Conservation (phyloP, 2,329 filamentous ascomycete genomes). For the Cryphonectria carpinicola region DNA sequence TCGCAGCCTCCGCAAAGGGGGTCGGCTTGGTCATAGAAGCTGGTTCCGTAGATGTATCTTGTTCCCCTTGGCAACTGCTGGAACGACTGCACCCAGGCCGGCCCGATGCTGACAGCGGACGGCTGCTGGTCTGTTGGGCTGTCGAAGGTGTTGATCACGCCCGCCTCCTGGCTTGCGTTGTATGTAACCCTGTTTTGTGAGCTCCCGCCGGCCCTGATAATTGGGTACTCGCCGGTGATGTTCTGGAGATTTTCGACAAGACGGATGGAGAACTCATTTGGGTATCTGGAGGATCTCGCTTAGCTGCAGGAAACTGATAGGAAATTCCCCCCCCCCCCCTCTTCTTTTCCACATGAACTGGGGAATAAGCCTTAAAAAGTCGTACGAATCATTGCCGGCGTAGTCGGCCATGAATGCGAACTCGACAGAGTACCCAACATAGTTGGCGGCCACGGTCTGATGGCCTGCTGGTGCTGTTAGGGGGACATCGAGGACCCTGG, state of each 20-base stretch:
- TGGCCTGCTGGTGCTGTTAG: conserved; percentile 1
- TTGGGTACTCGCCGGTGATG: conserved; percentile 3
- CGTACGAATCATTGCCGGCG: conserved; percentile 13
- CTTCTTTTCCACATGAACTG: neutral
- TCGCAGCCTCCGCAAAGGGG: neutral
- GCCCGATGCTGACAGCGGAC: conserved; percentile 18
- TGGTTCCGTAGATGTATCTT: conserved; percentile 18
- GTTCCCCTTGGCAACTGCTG: conserved; percentile 15
- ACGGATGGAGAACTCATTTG: conserved; percentile 16
- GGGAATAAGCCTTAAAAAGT: neutral
- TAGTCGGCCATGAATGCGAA: conserved; percentile 22
- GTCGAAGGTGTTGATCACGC: conserved; percentile 16
- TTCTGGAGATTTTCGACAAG: conserved; percentile 12
- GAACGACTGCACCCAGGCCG: conserved; percentile 21
- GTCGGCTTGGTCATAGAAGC: conserved; percentile 15
- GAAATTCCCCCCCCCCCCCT: too few relatives aligned
- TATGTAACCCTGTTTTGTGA: conserved; percentile 14
- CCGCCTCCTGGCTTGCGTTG: conserved; percentile 15
- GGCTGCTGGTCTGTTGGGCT: conserved; percentile 18
- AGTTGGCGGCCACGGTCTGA: conserved; percentile 13
- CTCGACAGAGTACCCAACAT: conserved; percentile 19
- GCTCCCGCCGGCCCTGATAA: conserved; percentile 32
- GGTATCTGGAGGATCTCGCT: neutral
- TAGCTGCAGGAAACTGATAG: neutral
- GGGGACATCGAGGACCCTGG: conserved; percentile 8